phyloP scores from a whole-genome alignment of 1,284 basidiomycete genomes.

The Tylopilus orsonianus region DNA sequence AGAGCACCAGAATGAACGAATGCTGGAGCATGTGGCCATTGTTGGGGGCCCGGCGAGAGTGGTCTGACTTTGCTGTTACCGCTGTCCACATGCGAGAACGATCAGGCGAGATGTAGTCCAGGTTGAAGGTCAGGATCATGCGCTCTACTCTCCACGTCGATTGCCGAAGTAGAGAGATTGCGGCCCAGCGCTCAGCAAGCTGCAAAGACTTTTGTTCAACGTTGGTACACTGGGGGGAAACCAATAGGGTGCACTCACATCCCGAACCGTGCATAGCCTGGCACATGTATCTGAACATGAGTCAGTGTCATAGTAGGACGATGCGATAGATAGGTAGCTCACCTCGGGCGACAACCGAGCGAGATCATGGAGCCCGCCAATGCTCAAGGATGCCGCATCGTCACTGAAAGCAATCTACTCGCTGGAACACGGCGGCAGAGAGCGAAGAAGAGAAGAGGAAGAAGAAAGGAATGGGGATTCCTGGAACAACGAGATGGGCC shows the following conservation, averaged over 20 bases:
- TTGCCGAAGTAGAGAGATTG: not conserved
- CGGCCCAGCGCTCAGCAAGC: not conserved
- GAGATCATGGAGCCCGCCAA: no score
- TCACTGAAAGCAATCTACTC: no score
- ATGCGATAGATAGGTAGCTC: not conserved
- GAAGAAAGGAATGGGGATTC: no score
- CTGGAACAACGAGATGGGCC: no score
- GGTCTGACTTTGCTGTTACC: not conserved
- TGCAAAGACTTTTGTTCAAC: not conserved
- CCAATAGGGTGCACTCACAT: not conserved
- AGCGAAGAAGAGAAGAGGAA: no score
- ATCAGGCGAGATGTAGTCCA: not conserved
- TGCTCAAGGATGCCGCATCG: no score
- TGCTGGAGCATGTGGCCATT: not conserved
- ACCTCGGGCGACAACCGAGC: not conserved
- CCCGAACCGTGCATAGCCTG: not conserved
- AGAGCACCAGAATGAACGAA: no score
- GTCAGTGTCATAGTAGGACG: not conserved
- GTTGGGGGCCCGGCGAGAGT: not conserved
- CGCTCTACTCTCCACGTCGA: constrained; percentile 1
- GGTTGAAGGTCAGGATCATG: not conserved
- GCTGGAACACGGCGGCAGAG: no score
- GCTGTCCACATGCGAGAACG: not conserved
- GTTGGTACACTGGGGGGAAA: not conserved
- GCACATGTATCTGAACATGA: not conserved